Base-by-base conservation (phyloP, 176 grass and related monocot genomes). In the Chrysopogon serrulatus region DNA sequence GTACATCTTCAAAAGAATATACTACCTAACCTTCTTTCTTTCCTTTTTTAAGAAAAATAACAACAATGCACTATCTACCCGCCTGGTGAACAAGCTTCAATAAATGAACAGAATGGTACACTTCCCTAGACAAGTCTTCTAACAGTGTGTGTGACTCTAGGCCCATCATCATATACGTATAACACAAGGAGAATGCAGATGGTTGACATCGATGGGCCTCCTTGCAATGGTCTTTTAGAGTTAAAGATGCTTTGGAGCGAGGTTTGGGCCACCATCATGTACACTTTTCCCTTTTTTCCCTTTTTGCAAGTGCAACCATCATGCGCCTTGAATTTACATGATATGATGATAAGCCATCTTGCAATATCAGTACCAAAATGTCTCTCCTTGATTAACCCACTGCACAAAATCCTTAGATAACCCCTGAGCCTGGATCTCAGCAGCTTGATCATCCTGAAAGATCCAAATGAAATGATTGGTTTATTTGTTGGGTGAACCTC, bases 51-150 rank as follows among this genome's bases (percentile, higher is more conserved):
- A 79, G 42, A 37, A 80, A 79, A 84, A 80, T 51, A 79, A 74
- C 48, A 87, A 71, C 80, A 87, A 84, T 80, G 61, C 61, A 76
- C 85, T 87, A 84, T 80, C 89, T 80, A 87, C 89, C 79, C 19
- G 41, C 89, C 60, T 34, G 88, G 40, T 83, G 75, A 76, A 35
- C 75, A 82, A 33, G 73, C 80, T 64, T 63, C 49, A 78, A 78
- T 57, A 82, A 90, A 92, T 85, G 35, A 95, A 92, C 71, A 87
- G 77, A 85, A 92, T 86, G 59, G 51, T 90, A 88, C 84, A 82
- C 74, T 72, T 85, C 68, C 65, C 36, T 94, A 85, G 21, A 87
- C 66, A 77, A 76, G 73, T 90, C 88, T 39, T 65, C 61, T 75
- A 62, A 63, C 60, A 34, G 47, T 39, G 15, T 78, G 70, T 49